A percentile compares a stretch with the other conserved stretches of the same genome.
phyloP scores from a whole-genome alignment of 306 rosid species.

The Oemleria cerasiformis region DNA sequence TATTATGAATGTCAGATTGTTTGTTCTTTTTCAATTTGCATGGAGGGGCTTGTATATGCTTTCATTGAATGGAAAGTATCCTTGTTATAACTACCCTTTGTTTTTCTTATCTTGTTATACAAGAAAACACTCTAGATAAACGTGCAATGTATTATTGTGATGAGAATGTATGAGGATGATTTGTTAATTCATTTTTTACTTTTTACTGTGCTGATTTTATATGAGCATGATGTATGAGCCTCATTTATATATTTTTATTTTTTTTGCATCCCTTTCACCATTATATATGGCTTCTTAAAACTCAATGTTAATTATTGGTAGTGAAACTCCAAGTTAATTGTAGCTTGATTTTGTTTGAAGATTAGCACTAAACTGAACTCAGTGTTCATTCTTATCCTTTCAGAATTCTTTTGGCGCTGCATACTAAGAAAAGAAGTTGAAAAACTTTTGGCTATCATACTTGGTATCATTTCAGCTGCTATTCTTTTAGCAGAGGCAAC shows the following conservation, averaged over 20 bases:
- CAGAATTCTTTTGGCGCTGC: constrained; percentile 96
- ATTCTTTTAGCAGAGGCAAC: constrained; percentile 98
- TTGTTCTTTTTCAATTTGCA: not conserved
- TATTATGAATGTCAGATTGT: not conserved
- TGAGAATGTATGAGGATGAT: not conserved
- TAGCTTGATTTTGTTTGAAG: not conserved
- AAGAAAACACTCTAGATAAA: not conserved
- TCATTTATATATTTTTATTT: not conserved
- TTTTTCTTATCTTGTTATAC: not conserved
- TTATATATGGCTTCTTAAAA: not conserved
- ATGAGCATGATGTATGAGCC: too few relatives aligned
- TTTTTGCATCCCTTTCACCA: not conserved
- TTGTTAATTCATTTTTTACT: not conserved
- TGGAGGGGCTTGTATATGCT: not conserved
- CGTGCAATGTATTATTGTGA: too few relatives aligned
- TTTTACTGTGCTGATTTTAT: too few relatives aligned
- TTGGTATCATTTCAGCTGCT: constrained; percentile 83
- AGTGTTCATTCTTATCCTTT: constrained; percentile 21
- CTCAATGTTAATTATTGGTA: not conserved
- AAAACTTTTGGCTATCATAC: constrained; percentile 71
- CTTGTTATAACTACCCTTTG: not conserved
- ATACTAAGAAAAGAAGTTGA: constrained; percentile 72
- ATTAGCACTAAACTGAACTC: not conserved
- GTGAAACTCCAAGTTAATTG: not conserved
- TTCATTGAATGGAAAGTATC: not conserved